Percentiles rank a stretch among this genome's conserved stretches.
Conservation (phyloP, 257 asterid species). For the Paraleonurus japonicus region DNA sequence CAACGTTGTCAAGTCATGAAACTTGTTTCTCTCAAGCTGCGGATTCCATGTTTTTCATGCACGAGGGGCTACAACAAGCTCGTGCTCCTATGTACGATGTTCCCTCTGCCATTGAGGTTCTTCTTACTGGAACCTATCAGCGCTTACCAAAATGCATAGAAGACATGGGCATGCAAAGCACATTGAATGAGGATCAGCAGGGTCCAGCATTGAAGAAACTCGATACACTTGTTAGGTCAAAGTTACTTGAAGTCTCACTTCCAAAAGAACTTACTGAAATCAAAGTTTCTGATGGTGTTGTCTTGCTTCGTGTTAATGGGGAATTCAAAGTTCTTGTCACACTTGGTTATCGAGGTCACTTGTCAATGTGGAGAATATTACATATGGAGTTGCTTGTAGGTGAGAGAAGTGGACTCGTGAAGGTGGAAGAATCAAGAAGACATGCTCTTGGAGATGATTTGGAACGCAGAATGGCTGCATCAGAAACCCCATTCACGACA, state of each 20-base stretch:
- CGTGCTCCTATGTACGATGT: slow-evolving; percentile 98
- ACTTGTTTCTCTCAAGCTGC: slow-evolving; percentile 99
- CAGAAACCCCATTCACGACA: slow-evolving; percentile 74
- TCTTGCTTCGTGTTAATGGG: slow-evolving; percentile 81
- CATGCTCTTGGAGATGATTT: slow-evolving; percentile 98
- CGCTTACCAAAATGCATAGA: slow-evolving; percentile 93
- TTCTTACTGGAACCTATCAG: slow-evolving; percentile 77
- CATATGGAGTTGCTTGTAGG: slow-evolving; percentile 97
- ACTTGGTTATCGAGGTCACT: slow-evolving; percentile 97
- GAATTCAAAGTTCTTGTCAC: slow-evolving; percentile 94
- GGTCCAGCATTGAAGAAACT: slow-evolving; percentile 80
- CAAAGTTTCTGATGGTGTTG: slow-evolving; percentile 86
- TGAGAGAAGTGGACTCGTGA: slow-evolving; percentile 77
- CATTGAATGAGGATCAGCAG: slow-evolving; percentile 68
- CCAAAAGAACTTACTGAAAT: slow-evolving; percentile 77
- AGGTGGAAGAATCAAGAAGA: slow-evolving; percentile 83
- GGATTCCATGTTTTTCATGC: slow-evolving; percentile 98
- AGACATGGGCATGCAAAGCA: slow-evolving; percentile 76
- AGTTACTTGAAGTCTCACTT: slow-evolving; percentile 78
- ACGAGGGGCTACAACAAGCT: slow-evolving; percentile 97
- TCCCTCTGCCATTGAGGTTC: slow-evolving; percentile 92
- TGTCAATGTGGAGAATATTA: slow-evolving; percentile 96
- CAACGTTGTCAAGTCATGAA: slow-evolving; percentile 91
- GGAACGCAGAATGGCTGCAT: slow-evolving; percentile 97
- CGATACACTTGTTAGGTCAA: slow-evolving; percentile 82